Evolutionary conservation across 768 basidiomycete genomes (phyloP), one percentile per base, ranked within the genome.

Genomic region (Pseudohyphozyma bogoriensis): DNA sequence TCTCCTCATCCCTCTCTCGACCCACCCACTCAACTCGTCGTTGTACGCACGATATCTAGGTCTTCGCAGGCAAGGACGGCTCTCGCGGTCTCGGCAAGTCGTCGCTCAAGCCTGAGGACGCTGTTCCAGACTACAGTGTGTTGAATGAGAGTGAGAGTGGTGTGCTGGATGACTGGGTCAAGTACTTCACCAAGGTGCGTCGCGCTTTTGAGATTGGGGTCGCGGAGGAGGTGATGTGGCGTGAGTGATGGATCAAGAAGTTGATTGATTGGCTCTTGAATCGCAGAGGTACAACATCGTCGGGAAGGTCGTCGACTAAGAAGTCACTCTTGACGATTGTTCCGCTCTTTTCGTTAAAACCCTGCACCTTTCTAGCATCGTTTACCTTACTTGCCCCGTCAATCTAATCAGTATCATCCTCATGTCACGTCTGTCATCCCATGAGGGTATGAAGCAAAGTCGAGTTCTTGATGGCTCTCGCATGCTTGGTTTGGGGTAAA

Each of bases 11-110:
- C 28, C 16, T 39, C 37, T 22, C 13, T 18, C 5, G 15, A 36
- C 32, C 4, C 18, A 16, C 33, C 22, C 22, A 24, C 32, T n/a
- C 22, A 4, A 32, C 35, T n/a, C 12, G 28, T 8, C n/a, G n/a
- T n/a, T n/a, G n/a, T n/a, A n/a, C n/a, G n/a, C n/a, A n/a, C n/a
- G n/a, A n/a, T n/a, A 4, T 13, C 9, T 80, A 82, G 66, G 74
- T 93, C 26, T 96, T 97, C 72, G 89, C 91, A 35, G 93, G 91
- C 47, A 93, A 87, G 75, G 93, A 99, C 70, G 93, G 84, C 0
- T 92, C 89, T 11, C 60, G 79, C 64, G 93, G 86, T 0, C 78
- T 99, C 10, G 93, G 90, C 45, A 84, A 84, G 82, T 90, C 88
- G 54, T 91, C 87, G 68, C 76, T 95, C 67, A 87, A 88, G 56